These are phyloP conservation scores for Chlorella sp. DNA, from an alignment of 139 green algal species.

Conservation along the genomic window DNA sequence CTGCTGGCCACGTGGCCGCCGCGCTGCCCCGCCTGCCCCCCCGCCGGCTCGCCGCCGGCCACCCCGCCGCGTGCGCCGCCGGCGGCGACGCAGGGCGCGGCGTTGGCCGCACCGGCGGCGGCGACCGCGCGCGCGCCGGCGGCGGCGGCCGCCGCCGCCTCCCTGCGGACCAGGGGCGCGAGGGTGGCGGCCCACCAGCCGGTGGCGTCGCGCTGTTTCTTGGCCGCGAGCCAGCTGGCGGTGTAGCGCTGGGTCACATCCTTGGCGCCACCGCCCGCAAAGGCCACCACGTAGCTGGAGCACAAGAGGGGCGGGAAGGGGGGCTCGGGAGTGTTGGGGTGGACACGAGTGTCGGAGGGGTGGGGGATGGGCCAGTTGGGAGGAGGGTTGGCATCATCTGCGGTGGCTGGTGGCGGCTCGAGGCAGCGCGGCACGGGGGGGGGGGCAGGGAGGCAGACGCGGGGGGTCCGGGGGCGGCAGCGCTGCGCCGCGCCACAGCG, in stretches of 20 bases:
- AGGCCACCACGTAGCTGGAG: conserved; percentile 75
- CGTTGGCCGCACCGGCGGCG: not conserved
- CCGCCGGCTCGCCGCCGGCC: not conserved
- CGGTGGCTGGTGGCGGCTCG: too few species aligned
- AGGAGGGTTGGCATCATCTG: too few species aligned
- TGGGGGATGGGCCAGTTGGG: too few species aligned
- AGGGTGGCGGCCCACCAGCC: conserved; percentile 64
- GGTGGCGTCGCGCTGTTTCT: conserved; percentile 59
- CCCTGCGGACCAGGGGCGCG: conserved; percentile 24
- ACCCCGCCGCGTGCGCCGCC: not conserved
- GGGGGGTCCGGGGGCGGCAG: too few species aligned
- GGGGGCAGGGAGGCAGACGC: too few species aligned
- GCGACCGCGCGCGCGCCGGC: not conserved
- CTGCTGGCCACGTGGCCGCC: conserved; percentile 18
- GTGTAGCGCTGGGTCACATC: conserved; percentile 76
- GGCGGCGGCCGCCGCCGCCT: conserved; percentile 17
- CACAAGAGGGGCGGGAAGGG: too few species aligned
- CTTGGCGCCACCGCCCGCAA: conserved; percentile 50
- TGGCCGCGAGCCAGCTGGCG: conserved; percentile 37
- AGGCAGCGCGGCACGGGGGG: too few species aligned
- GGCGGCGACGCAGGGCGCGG: not conserved
- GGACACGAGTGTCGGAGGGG: too few species aligned
- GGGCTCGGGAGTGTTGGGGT: too few species aligned
- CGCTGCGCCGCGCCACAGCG: too few species aligned
- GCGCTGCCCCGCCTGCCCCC: not conserved